These are phyloP conservation scores for Scheffersomyces parashehatae DNA, from an alignment of 1,139 yeast species.

Conservation along the genomic window DNA sequence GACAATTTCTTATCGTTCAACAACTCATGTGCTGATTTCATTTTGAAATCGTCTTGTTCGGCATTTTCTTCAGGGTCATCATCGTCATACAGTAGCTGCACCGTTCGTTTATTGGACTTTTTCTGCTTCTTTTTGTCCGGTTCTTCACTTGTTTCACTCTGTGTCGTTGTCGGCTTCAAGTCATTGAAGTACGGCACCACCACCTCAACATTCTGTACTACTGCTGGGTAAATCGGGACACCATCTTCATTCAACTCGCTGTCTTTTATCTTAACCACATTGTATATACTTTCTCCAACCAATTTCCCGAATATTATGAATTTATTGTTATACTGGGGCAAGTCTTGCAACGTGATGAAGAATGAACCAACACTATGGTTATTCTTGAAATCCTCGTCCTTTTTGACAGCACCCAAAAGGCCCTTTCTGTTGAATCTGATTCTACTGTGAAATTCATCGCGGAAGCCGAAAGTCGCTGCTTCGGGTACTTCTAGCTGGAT, in stretches of 20 bases:
- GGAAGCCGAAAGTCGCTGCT: constrained; percentile 15
- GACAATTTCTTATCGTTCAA: constrained; percentile 25
- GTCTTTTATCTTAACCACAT: constrained; percentile 52
- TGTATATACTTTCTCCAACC: constrained; percentile 59
- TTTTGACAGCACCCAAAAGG: constrained; percentile 50
- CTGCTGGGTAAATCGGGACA: constrained; percentile 54
- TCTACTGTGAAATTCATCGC: constrained; percentile 57
- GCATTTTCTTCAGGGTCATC: constrained; percentile 33
- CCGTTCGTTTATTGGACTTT: constrained; percentile 13
- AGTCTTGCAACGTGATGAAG: constrained; percentile 52
- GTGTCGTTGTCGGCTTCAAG: constrained; percentile 18
- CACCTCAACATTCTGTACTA: constrained; percentile 41
- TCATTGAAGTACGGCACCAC: constrained; percentile 54
- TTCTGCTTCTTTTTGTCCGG: constrained; percentile 25
- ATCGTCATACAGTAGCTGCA: constrained; percentile 21
- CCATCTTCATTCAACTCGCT: constrained; percentile 47
- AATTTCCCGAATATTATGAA: constrained; percentile 65
- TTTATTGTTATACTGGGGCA: constrained; percentile 46
- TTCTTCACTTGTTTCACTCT: constrained; percentile 12
- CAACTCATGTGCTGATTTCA: constrained; percentile 54
- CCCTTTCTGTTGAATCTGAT: constrained; percentile 58
- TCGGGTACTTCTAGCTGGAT: constrained; percentile 35
- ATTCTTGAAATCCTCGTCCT: constrained; percentile 19
- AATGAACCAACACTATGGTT: constrained; percentile 47
- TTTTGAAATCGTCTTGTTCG: constrained; percentile 34